phyloP scores from a whole-genome alignment of 1,139 yeast genomes.

The Candida anutae region DNA sequence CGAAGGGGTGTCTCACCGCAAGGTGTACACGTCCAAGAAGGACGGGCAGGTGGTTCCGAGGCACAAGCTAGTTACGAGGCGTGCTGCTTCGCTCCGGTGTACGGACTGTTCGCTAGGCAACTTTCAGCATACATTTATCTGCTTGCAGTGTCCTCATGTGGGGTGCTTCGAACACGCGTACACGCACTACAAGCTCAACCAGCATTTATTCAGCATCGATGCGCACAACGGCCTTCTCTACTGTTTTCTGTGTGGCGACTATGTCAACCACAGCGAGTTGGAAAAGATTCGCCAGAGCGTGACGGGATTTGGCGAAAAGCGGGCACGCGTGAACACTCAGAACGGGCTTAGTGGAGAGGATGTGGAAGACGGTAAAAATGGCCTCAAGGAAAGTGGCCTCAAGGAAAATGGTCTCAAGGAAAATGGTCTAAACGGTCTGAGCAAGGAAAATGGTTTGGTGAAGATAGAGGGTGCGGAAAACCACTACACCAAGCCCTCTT shows the following conservation, averaged over 20 bases:
- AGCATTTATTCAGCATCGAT: slow-evolving; percentile 72
- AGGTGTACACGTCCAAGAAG: slow-evolving; percentile 20
- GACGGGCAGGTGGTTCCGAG: slow-evolving; percentile 22
- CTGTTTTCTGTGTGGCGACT: slow-evolving; percentile 74
- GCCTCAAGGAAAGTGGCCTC: no score
- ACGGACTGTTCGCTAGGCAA: slow-evolving; percentile 39
- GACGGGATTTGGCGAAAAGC: not conserved
- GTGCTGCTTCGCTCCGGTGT: slow-evolving; percentile 41
- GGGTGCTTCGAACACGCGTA: slow-evolving; percentile 68
- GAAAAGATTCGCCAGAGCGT: slow-evolving; percentile 36
- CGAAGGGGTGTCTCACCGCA: slow-evolving; percentile 17
- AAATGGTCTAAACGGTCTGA: no score
- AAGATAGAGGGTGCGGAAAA: slow-evolving; percentile 3
- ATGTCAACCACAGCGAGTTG: slow-evolving; percentile 52
- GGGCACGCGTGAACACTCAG: no score
- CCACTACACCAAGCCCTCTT: slow-evolving; percentile 40
- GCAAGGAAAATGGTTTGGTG: no score
- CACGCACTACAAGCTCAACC: slow-evolving; percentile 50
- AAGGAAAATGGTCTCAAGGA: no score
- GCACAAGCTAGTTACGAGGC: slow-evolving; percentile 27
- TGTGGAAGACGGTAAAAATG: not conserved
- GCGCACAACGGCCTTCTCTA: slow-evolving; percentile 51
- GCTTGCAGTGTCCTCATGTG: slow-evolving; percentile 77
- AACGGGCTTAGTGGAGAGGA: no score
- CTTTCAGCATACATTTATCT: slow-evolving; percentile 50